phyloP scores from a whole-genome alignment of 1,284 basidiomycete genomes.

The Sanghuangporus weigelae region DNA sequence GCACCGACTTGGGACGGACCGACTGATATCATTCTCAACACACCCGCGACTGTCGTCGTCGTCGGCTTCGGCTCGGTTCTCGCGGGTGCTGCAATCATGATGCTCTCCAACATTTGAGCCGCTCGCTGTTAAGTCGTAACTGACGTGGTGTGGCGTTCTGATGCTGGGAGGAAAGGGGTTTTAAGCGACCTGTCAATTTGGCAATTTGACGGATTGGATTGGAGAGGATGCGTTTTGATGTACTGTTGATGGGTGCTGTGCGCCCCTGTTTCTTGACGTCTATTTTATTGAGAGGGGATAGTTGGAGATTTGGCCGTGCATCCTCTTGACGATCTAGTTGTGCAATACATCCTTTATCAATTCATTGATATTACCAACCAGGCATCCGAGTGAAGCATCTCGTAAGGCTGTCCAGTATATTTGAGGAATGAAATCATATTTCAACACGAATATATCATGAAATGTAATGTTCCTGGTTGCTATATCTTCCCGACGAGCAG shows the following conservation, averaged over 20 bases:
- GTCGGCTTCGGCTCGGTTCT: slow-evolving; percentile 44
- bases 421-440: neutral
- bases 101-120: slow-evolving; percentile 42
- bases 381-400: too few relatives aligned
- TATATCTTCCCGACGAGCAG: slow-evolving; percentile 85
- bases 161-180: neutral
- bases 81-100: slow-evolving; percentile 38
- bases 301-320: too few relatives aligned
- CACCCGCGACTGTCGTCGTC: slow-evolving; percentile 37
- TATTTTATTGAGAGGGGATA: neutral
- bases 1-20: slow-evolving; percentile 58
- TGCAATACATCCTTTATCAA: too few relatives aligned
- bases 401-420: too few relatives aligned
- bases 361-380: too few relatives aligned
- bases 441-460: neutral
- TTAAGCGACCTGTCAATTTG: neutral
- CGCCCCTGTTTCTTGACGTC: neutral
- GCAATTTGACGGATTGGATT: neutral
- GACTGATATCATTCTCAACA: slow-evolving; percentile 39
- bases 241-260: slow-evolving; percentile 1
- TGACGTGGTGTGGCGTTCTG: neutral
- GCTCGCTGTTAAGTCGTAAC: neutral
- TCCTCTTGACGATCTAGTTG: too few relatives aligned
- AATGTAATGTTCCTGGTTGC: neutral
- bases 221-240: neutral